Base-by-base conservation (phyloP, 2,329 filamentous ascomycete species). In the Bipolaris victoriae region DNA sequence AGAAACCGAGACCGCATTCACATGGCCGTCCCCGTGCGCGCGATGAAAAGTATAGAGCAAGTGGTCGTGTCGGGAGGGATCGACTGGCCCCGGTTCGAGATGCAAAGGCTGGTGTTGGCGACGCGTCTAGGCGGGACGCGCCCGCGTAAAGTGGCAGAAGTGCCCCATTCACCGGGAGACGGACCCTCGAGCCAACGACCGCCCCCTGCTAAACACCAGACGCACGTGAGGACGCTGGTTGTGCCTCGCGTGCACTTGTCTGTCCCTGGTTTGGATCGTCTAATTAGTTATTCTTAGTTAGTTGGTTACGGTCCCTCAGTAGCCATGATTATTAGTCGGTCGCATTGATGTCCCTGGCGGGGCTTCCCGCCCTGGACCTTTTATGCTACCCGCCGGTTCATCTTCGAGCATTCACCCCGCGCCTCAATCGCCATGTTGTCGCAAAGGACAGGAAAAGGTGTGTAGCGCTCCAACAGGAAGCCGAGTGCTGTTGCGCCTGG, bases 21-120 rank as follows among this genome's bases (percentile, higher is more conserved):
- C 73, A 76, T 75, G 55, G 68, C 67, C 53, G 61, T 60, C 51
- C 49, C 57, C 49, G 50, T 52, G 49, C 40, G 54, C 37, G 57
- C 45, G 48, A 59, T 49, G 37, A 51, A 45, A 52, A 56, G 55
- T 58, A 49, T 39, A 53, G 33, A 58, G 52, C 45, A 52, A 44
- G 44, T 40, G 62, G 59, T 48, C 24, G 46, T 37, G 62, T 62
- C 45, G 58, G 46, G 57, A 40, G 46, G 29, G 51, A 58, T 62
- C 49, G 57, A 62, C 52, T 41, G 50, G 53, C 36, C 44, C 33
- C 31, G 9, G 53, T 31, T 31, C 3, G 49, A 37, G 47, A 40
- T 22, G 49, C 57, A 57, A 60, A 57, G 58, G 56, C 50, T 65
- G 63, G 61, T 57, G 40, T 52, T 52, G 56, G 57, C 57, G 52